Percentiles rank a stretch among this genome's conserved stretches.
These are phyloP conservation scores for Parietaria judaica DNA, from an alignment of 306 rosid species.

Conservation along the genomic window DNA sequence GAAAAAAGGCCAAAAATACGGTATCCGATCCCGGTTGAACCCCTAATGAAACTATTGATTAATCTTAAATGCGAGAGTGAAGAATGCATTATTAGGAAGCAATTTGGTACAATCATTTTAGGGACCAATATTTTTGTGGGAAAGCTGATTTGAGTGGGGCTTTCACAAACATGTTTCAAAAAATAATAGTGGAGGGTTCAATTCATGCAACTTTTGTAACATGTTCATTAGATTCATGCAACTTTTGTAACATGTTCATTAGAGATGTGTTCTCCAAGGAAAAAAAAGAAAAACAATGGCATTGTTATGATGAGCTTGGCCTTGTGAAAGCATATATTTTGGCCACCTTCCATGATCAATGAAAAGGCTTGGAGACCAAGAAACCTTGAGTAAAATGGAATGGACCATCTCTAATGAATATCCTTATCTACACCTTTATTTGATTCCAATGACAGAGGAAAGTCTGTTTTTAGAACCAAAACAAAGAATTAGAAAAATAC, in stretches of 20 bases:
- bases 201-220: constrained; percentile 15
- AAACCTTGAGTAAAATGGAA: constrained; percentile 1
- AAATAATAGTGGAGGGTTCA: constrained; percentile 18
- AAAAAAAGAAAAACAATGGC: constrained; percentile 21
- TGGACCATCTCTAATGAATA: constrained; percentile 9
- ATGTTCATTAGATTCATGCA: constrained; percentile 10
- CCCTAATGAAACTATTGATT: not conserved
- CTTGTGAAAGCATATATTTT: constrained; percentile 9
- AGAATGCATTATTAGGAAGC: constrained; percentile 12
- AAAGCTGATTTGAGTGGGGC: constrained; percentile 6
- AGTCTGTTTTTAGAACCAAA: not conserved
- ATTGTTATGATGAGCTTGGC: constrained; percentile 32
- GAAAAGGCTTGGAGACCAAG: constrained; percentile 16
- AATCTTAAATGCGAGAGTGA: not conserved
- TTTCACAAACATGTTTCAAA: constrained; percentile 14
- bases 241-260: constrained; percentile 15
- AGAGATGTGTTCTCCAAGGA: constrained; percentile 20
- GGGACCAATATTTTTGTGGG: not conserved
- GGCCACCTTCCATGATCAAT: constrained; percentile 18
- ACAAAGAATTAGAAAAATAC: no score
- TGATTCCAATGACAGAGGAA: constrained; percentile 20
- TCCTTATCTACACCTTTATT: constrained; percentile 25
- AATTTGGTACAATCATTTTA: constrained; percentile 25
- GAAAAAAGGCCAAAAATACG: no score
- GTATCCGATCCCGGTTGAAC: no score